A percentile compares a stretch with the other conserved stretches of the same genome.
Evolutionary conservation across 2,329 filamentous ascomycete genomes (phyloP).

Genomic region (Leptographium radiaticola): DNA sequence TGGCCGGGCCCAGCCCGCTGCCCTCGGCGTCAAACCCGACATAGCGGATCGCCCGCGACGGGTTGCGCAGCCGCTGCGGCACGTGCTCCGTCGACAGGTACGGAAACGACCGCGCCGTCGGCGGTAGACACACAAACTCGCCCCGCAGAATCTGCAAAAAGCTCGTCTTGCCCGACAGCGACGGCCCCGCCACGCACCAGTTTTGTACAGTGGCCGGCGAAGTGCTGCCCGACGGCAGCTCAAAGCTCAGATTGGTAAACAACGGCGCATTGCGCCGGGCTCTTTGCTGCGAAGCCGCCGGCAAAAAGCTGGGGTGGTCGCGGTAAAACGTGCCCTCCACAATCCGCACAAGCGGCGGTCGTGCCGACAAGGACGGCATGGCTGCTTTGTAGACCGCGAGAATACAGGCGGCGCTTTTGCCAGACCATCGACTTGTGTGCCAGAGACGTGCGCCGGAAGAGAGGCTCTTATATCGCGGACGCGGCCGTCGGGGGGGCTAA

Average conservation of each 20-base stretch:
- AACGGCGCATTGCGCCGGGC: conserved; percentile 51
- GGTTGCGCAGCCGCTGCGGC: conserved; percentile 39
- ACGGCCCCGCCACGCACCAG: conserved; percentile 78
- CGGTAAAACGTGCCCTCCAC: conserved; percentile 73
- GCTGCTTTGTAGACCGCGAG: no score
- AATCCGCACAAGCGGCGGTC: conserved; percentile 55
- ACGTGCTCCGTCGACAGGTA: conserved; percentile 56
- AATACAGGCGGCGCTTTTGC: no score
- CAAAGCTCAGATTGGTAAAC: conserved; percentile 59
- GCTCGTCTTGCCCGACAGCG: conserved; percentile 65
- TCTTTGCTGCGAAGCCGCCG: conserved; percentile 8
- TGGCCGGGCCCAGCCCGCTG: conserved; percentile 32
- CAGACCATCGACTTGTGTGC: no score
- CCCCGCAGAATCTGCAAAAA: conserved; percentile 71
- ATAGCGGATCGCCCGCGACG: conserved; percentile 64
- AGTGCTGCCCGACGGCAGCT: conserved; percentile 42
- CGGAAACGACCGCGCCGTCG: conserved; percentile 64
- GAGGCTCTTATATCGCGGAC: no score
- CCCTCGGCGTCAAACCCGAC: conserved; percentile 77
- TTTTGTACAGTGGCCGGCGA: conserved; percentile 31
- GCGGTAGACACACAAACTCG: conserved; percentile 61
- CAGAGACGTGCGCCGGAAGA: no score
- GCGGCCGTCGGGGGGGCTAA: neutral
- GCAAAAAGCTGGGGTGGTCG: conserved; percentile 42
- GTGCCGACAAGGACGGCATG: conserved; percentile 24